Evolutionary conservation across 2,329 filamentous ascomycete genomes (phyloP), one percentile per base, ranked within the genome.

Genomic region (Fusarium buxicola): DNA sequence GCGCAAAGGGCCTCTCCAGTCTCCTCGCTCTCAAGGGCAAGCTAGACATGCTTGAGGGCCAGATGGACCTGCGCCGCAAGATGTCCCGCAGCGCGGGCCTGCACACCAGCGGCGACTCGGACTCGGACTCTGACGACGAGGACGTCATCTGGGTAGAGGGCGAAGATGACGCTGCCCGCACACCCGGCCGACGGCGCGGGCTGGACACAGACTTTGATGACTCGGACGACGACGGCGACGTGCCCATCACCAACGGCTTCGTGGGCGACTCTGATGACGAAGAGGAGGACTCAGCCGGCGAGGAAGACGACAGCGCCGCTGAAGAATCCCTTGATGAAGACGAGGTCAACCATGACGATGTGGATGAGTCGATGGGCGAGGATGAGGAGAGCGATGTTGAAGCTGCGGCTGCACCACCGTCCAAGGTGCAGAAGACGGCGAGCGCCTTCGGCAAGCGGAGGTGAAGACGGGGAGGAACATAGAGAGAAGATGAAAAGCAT

Each of bases 1-100:
- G 95, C 36, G 90, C 93, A 30, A 89, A 89, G 63, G 93, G 92
- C 13, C 82, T 98, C 21, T 88, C 91, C 60, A 92, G 91, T 65
- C 81, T 99, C 40, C 82, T 99, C 31, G 86, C 94, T 16, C 84
- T 99, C 58, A 97, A 97, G 81, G 95, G 95, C 21, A 97, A 97
- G 77, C 84, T 99, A 28, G 94, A 98, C 73, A 92, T 99, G 86
- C 84, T 98, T 44, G 91, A 95, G 71, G 89, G 92, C 7, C 95
- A 99, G 78, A 89, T 98, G 76, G 87, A 92, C 69, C 80, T 97
- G 69, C 84, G 95, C 45, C 87, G 87, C 53, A 86, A 84, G 60
- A 87, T 93, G 77, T 87, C 90, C 70, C 83, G 77, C 62, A 74
- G 65, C 54, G 60, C 65, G 7, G 72, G 64, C 24, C 70, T 61